Conservation (phyloP, 192 early-diverging fungal genomes). For the Chytriomyces sp. region DNA sequence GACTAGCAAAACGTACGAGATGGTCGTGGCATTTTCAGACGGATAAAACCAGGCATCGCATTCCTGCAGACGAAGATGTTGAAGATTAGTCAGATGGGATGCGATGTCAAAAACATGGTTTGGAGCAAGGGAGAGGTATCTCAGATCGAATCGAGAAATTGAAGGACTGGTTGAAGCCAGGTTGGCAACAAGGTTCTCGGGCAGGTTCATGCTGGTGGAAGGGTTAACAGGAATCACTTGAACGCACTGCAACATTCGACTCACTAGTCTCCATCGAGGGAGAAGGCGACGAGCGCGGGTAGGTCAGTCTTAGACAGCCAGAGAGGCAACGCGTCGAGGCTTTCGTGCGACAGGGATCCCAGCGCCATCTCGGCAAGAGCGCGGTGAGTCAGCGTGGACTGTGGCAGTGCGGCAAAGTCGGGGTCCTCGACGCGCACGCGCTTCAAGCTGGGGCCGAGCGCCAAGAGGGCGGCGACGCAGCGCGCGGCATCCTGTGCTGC, state of each 20-base stretch:
- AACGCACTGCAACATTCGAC: background rate
- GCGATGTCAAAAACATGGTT: background rate
- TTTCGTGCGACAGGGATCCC: background rate
- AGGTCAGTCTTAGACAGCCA: background rate
- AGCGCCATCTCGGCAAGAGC: background rate
- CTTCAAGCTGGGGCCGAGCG: background rate
- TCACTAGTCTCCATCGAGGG: constrained; percentile 8
- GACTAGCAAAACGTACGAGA: background rate
- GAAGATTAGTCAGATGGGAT: background rate
- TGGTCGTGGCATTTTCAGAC: background rate
- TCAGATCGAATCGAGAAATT: background rate
- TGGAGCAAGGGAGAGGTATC: background rate
- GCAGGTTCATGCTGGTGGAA: background rate
- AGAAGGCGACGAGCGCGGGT: background rate
- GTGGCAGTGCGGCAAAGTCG: background rate
- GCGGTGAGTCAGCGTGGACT: background rate
- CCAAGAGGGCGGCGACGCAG: no score
- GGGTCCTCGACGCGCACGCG: background rate
- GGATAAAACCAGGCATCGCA: constrained; percentile 7
- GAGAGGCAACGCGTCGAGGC: background rate
- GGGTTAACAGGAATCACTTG: background rate
- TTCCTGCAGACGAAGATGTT: background rate
- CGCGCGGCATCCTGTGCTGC: no score
- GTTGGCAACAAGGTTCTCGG: background rate
- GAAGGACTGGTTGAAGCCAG: background rate